Base-by-base conservation (phyloP, 441 rosid species). In the Eutrema salsugineum region DNA sequence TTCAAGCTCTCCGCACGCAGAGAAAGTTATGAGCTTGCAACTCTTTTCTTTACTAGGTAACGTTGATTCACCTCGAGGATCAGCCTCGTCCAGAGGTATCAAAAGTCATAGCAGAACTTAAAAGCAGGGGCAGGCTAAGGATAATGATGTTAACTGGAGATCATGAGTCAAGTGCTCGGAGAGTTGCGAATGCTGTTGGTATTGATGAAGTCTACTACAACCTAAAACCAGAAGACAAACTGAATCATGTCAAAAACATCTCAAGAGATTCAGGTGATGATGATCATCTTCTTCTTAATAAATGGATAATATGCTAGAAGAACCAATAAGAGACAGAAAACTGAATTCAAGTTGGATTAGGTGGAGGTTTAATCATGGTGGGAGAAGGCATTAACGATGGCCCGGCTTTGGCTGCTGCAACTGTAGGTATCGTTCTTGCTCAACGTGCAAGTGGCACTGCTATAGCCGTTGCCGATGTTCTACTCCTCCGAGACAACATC, bases 331-430 rank as follows among this genome's bases (percentile, higher is more conserved):
- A 27, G 35, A 14, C 72, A 79, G 49, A 71, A 58, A 63, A 48
- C 8, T 40, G 19, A 43, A 46, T 38, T 47, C 40, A 14, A 24
- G 27, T 24, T 24, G 27, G 27, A 24, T 24, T 24, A 24, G 30
- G 53, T 75, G 40, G 1, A 7, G 40, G 38, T 53, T 53, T 8
- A 94, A 85, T 88, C 59, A 91, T 90, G 97, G 97, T 91, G 2
- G 96, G 97, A 47, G 97, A 94, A 89, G 99, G 99, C 9, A 91
- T 94, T 55, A 94, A 94, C 66, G 97, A 94, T 78, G 99, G 89
- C 1, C 99, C 99, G 14, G 97, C 99, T 42, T 90, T 94, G 24
- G 99, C 98, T 62, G 96, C 97, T 71, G 94, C 98, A 56, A 89
- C 96, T 0, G 89, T 90, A 12, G 97, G 99, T 27, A 88, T 94